These are phyloP conservation scores for Phytopythium litorale DNA, from an alignment of 352 stramenopile genomes.

Conservation along the genomic window DNA sequence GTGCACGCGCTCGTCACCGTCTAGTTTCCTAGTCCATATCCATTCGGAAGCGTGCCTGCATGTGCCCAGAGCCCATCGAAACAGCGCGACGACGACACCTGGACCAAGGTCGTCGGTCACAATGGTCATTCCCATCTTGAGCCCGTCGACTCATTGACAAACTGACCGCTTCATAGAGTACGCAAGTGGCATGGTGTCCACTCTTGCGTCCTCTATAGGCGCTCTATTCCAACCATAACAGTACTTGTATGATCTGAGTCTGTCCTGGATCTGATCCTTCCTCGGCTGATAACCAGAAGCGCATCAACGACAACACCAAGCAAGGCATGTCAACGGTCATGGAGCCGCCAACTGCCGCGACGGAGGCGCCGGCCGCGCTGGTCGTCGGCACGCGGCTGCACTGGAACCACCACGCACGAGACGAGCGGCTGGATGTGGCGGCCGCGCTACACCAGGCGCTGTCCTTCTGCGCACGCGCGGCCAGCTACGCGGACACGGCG, in stretches of 20 bases:
- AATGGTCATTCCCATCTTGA: no score
- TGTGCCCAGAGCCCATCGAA: no score
- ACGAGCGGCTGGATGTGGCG: conserved; percentile 35
- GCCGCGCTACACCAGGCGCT: conserved; percentile 42
- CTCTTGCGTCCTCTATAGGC: not conserved
- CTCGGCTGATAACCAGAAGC: no score
- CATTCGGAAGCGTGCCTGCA: no score
- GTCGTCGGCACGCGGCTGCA: conserved; percentile 65
- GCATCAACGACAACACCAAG: not conserved
- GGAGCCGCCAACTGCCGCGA: not conserved
- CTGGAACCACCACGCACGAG: conserved; percentile 60
- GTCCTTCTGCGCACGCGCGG: conserved; percentile 44
- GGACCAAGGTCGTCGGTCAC: no score
- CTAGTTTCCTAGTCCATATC: not conserved
- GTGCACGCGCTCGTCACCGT: conserved; percentile 14
- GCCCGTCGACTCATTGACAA: no score
- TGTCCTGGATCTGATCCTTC: no score
- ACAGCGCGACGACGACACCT: no score
- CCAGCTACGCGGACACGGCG: conserved; percentile 35
- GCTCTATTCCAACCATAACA: not conserved
- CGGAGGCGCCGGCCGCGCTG: conserved; percentile 3
- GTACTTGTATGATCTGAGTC: no score
- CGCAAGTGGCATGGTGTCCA: not conserved
- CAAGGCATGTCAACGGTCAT: no score
- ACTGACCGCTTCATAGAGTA: no score